Base-by-base conservation (phyloP, 2,329 filamentous ascomycete genomes). In the Arthrobotrys sinensis region DNA sequence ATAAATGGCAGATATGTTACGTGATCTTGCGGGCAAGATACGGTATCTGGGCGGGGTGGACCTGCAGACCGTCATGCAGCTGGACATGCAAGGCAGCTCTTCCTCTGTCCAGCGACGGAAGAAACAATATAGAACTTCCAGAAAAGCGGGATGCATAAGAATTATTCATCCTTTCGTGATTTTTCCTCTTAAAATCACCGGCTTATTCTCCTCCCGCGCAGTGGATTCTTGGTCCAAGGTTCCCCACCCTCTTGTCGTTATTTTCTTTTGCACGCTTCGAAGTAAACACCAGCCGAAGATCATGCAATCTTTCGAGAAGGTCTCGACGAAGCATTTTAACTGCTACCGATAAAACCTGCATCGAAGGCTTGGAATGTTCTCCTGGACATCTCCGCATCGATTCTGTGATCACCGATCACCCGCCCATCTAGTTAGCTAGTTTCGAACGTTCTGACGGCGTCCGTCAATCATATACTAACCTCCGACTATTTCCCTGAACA, bases 31-130 rank as follows among this genome's bases (percentile, higher is more conserved):
- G 43, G 52, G 21, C 46, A 32, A 69, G 67, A 78, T 72, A 72
- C 57, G 60, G 50, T 67, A 72, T 78, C 75, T 68, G 60, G 52
- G 67, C 67, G 67, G 75, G 75, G 75, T 78, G 75, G 75, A 78
- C 75, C 75, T 78, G 75, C 68, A 64, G 68, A 38, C 40, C 19
- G 43, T 64, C 60, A 64, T 64, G 60, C 69, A 73, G 69, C 60
- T 52, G 45, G 19, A 67, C 70, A 60, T 73, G 73, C 73, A 67
- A 78, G 75, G 75, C 75, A 78, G 75, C 67, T 68, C 67, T 67
- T 38, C 52, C 16, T 76, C 43, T 34, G 19, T 60, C 36, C 43
- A 76, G 65, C 72, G 72, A 76, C 67, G 53, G 43, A 68, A 53
- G 36, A 55, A 70, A 63, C 67, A 38, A 70, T 50, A 66, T 46